phyloP scores from a whole-genome alignment of 179 eudicot genomes.

The Spergularia azorica region DNA sequence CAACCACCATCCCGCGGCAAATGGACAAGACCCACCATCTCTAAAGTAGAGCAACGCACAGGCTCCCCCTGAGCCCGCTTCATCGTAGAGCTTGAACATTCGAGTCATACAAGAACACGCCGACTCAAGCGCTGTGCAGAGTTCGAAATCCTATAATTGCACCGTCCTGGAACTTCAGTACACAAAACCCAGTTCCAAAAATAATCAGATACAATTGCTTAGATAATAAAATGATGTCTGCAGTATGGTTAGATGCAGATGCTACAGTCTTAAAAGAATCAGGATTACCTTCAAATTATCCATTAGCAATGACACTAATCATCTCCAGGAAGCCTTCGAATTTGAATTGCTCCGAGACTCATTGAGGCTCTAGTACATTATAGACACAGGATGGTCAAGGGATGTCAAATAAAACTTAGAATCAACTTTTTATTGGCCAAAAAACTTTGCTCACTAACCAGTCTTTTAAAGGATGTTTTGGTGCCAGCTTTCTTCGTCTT shows the following conservation, averaged over 20 bases:
- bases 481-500: slow-evolving; percentile 51
- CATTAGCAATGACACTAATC: slow-evolving; percentile 1
- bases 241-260: background rate
- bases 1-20: background rate
- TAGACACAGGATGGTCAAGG: slow-evolving; percentile 21
- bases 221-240: background rate
- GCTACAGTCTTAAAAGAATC: background rate
- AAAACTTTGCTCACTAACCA: slow-evolving; percentile 51
- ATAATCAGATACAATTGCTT: background rate
- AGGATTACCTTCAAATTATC: slow-evolving; percentile 23
- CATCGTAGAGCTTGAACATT: background rate
- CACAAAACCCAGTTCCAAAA: background rate
- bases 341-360: slow-evolving; percentile 51
- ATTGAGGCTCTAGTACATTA: slow-evolving; percentile 50
- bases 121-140: background rate
- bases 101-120: background rate
- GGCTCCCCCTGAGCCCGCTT: slow-evolving; percentile 4
- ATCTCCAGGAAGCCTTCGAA: slow-evolving; percentile 38
- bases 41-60: background rate
- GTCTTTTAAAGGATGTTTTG: slow-evolving; percentile 71
- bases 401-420: background rate
- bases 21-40: background rate
- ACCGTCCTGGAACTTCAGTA: slow-evolving; percentile 10
- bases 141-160: background rate
- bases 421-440: background rate